Percentiles rank a stretch among this genome's conserved stretches.
Evolutionary conservation across 352 stramenopile genomes (phyloP).

Genomic region (Phytopythium helicoides): DNA sequence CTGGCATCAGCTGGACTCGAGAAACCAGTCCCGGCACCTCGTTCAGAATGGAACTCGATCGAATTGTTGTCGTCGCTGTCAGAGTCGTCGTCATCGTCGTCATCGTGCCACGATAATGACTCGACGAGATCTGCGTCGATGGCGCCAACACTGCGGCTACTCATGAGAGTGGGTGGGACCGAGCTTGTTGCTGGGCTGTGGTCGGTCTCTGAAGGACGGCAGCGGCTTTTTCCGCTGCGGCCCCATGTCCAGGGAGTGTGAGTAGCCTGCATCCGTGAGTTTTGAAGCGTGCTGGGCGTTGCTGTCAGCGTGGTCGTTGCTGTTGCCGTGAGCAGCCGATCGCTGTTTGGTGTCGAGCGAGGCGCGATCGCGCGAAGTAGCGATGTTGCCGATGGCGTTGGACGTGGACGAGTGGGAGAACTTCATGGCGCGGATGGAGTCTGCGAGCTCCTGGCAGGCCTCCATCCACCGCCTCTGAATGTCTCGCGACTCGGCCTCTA

Average conservation of each 20-base stretch:
- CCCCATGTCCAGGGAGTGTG: not conserved
- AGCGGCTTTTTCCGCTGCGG: slow-evolving; percentile 7
- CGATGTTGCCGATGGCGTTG: slow-evolving; percentile 16
- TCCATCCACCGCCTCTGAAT: slow-evolving; percentile 73
- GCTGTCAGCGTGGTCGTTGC: slow-evolving; percentile 10
- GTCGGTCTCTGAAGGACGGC: slow-evolving; percentile 3
- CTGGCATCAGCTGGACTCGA: slow-evolving; percentile 1
- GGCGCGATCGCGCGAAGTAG: slow-evolving; percentile 6
- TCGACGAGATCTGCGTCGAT: slow-evolving; percentile 17
- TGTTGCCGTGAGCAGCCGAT: slow-evolving; percentile 2
- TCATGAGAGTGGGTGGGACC: slow-evolving; percentile 4
- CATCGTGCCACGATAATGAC: slow-evolving; percentile 20
- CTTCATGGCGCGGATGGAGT: slow-evolving; percentile 61
- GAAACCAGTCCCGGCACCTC: not conserved
- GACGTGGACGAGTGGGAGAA: slow-evolving; percentile 45
- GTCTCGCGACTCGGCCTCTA: slow-evolving; percentile 65
- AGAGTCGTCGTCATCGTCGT: slow-evolving; percentile 19
- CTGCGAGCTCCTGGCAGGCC: slow-evolving; percentile 60
- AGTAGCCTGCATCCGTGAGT: not conserved
- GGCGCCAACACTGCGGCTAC: slow-evolving; percentile 15
- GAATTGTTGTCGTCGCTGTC: slow-evolving; percentile 9
- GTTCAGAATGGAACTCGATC: slow-evolving; percentile 3
- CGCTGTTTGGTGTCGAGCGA: slow-evolving; percentile 12
- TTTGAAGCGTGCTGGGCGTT: too few relatives aligned
- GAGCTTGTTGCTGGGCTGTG: slow-evolving; percentile 7